Percentiles rank a stretch among this genome's conserved stretches.
These are phyloP conservation scores for Lipomyces starkeyi DNA, from an alignment of 805 yeast species.

Conservation along the genomic window DNA sequence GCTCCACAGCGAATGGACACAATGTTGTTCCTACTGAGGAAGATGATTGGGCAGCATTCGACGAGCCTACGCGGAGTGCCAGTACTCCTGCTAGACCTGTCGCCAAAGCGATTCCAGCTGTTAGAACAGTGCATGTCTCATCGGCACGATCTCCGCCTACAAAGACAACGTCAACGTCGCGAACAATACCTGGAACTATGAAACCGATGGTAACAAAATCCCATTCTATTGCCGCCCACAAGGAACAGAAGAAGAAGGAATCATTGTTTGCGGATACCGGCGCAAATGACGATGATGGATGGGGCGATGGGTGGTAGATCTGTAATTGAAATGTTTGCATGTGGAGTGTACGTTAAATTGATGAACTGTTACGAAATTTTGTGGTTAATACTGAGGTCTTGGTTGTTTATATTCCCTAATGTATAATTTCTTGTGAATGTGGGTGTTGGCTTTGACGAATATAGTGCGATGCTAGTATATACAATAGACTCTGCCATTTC, in stretches of 20 bases:
- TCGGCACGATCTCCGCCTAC: neutral
- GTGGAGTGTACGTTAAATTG: neutral
- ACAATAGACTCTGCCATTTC: neutral
- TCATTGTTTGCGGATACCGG: conserved; percentile 31
- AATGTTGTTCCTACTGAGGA: conserved; percentile 8
- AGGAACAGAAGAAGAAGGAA: conserved; percentile 33
- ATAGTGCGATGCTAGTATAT: neutral
- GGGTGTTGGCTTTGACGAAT: neutral
- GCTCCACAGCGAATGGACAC: conserved; percentile 19
- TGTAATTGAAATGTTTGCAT: neutral
- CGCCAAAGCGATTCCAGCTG: neutral
- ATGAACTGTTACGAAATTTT: neutral
- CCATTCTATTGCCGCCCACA: conserved; percentile 33
- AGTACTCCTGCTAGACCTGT: conserved; percentile 10
- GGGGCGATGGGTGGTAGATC: conserved; percentile 43
- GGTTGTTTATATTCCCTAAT: neutral
- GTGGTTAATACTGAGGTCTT: neutral
- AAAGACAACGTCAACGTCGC: conserved; percentile 5
- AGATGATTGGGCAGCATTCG: conserved; percentile 33
- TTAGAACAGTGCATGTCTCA: neutral
- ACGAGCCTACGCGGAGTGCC: conserved; percentile 15
- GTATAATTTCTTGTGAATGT: conserved; percentile 8
- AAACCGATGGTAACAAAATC: conserved; percentile 20
- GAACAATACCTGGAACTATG: conserved; percentile 2
- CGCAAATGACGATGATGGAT: conserved; percentile 43